Conservation (phyloP, 2,329 filamentous ascomycete genomes). For the Trichoderma gracile region DNA sequence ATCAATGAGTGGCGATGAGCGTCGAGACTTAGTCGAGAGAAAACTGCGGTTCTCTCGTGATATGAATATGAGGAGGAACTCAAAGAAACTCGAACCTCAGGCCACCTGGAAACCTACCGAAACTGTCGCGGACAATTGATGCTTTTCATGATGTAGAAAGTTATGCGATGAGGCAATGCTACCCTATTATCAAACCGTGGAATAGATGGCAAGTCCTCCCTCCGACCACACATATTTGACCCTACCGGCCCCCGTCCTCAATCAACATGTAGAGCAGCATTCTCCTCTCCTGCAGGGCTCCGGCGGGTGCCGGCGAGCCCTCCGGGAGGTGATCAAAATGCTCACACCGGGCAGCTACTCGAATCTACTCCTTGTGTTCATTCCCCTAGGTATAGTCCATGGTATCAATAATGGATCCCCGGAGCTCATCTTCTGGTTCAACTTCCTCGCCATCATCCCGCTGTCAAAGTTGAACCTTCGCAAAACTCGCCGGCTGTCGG, state of each 20-base stretch:
- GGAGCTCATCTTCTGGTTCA: slow-evolving; percentile 22
- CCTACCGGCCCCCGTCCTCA: not conserved
- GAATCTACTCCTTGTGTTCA: slow-evolving; percentile 14
- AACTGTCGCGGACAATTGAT: no score
- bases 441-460: slow-evolving; percentile 16
- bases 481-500: slow-evolving; percentile 7
- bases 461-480: slow-evolving; percentile 23
- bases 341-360: slow-evolving; percentile 20
- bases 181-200: not conserved
- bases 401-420: slow-evolving; percentile 9
- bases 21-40: not conserved
- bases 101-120: no score
- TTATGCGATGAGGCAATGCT: not conserved
- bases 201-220: not conserved
- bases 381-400: slow-evolving; percentile 7
- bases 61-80: not conserved
- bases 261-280: not conserved
- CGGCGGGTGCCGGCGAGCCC: not conserved
- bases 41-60: not conserved
- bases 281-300: not conserved
- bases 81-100: slow-evolving; percentile 2
- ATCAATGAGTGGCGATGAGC: not conserved
- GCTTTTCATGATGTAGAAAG: no score
- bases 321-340: not conserved
- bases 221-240: not conserved